Base-by-base conservation (phyloP, 257 asterid species). In the Nicotiana attenuata region DNA sequence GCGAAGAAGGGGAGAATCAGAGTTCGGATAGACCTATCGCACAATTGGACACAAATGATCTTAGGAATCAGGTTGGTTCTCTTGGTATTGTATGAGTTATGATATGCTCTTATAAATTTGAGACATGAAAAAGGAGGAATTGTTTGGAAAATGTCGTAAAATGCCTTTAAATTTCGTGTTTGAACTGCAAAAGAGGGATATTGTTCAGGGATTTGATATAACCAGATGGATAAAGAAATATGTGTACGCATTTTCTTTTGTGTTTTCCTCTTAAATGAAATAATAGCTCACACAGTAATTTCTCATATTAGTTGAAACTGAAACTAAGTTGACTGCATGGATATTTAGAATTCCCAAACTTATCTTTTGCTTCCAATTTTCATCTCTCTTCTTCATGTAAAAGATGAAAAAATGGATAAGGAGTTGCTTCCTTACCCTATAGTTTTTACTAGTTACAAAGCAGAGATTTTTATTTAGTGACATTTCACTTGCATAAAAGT, bases 31-130 rank as follows among this genome's bases (percentile, higher is more conserved):
- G 76, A 53, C 71, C 82, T 45, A 77, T 79, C 82, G 82, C 69
- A 73, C 88, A 65, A 69, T 79, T 81, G 81, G 86, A 87, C 59
- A 81, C 85, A 65, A 75, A 80, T 76, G 97, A 87, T 86, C 94
- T 89, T 78, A 86, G 88, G 84, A 88, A 91, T 10, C 92, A 95
- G 98, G 99, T 75, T 75, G 63, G 45, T 50, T 24, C 52, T 75
- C 22, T 24, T 24, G 61, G 15, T 24, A 20, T 14, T 7, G 0
- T 41, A 47, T 47, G 60, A 41, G 61, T 24, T 24, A 1, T 71
- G 60, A 47, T 73, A 15, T 50, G 31, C 16, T 11, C 22, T 69
- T 71, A 20, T 41, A 11, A 41, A 69, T 77, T 56, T 33, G 55
- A 55, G 55, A 29, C 22, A 17, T 38, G 29, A 64, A 28, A 22